These are phyloP conservation scores for Colletotrichum sp. DNA, from an alignment of 2,329 filamentous ascomycete species.

Conservation along the genomic window DNA sequence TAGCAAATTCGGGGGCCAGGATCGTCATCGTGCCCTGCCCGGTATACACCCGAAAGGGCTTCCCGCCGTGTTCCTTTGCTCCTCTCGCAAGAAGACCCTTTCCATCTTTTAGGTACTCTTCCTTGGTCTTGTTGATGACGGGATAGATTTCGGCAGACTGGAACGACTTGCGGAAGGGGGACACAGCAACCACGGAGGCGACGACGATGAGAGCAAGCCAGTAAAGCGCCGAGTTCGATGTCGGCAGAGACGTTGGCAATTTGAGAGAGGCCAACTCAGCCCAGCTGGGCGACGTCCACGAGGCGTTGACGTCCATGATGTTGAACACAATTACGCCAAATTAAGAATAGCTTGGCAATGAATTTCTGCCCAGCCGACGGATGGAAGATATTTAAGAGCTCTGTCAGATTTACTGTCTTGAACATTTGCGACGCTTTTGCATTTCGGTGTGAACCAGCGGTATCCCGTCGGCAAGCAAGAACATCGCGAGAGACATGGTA, in stretches of 20 bases:
- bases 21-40: constrained; percentile 2
- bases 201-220: background rate
- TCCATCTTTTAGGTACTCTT: background rate
- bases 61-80: background rate
- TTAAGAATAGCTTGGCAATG: background rate
- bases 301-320: background rate
- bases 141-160: background rate
- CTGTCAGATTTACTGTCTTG: background rate
- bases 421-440: background rate
- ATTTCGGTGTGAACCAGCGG: background rate
- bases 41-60: constrained; percentile 1
- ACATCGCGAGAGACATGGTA: background rate
- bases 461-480: background rate
- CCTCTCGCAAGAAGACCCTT: background rate
- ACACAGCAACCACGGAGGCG: background rate
- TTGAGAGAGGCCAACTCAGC: background rate
- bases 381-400: background rate
- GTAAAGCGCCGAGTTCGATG: background rate
- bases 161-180: background rate
- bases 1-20: background rate
- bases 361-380: background rate
- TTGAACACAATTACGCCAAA: too few relatives aligned
- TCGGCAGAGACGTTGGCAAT: background rate
- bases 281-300: background rate
- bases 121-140: background rate